Percentiles rank a stretch among this genome's conserved stretches.
phyloP scores from a whole-genome alignment of 2,329 filamentous ascomycete species.

The Penicillium nordicum region DNA sequence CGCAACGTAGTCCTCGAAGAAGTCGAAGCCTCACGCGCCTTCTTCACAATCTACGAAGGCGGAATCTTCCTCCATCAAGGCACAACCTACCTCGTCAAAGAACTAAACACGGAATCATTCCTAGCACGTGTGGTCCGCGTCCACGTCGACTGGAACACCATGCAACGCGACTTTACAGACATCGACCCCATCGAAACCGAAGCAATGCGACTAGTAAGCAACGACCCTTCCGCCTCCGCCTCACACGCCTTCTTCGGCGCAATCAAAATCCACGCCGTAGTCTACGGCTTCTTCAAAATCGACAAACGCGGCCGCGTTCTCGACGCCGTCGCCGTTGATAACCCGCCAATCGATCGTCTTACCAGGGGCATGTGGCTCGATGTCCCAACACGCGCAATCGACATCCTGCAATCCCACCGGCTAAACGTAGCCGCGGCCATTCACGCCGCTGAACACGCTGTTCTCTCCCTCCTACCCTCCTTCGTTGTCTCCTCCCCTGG shows the following conservation, averaged over 20 bases:
- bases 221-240: slow-evolving; percentile 51
- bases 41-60: slow-evolving; percentile 94
- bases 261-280: slow-evolving; percentile 80
- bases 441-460: slow-evolving; percentile 89
- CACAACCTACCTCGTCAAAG: slow-evolving; percentile 84
- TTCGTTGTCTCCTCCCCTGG: slow-evolving; percentile 87
- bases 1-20: slow-evolving; percentile 87
- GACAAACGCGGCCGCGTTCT: slow-evolving; percentile 80
- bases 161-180: slow-evolving; percentile 89
- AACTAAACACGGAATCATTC: slow-evolving; percentile 74
- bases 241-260: slow-evolving; percentile 78
- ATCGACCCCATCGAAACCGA: slow-evolving; percentile 92
- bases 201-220: slow-evolving; percentile 69
- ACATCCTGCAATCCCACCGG: slow-evolving; percentile 68
- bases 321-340: slow-evolving; percentile 89
- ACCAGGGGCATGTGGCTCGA: slow-evolving; percentile 96
- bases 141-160: slow-evolving; percentile 90
- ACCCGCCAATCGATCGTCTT: slow-evolving; percentile 79
- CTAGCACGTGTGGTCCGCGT: slow-evolving; percentile 86
- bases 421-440: slow-evolving; percentile 86
- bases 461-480: slow-evolving; percentile 81
- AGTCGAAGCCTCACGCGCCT: slow-evolving; percentile 90
- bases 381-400: slow-evolving; percentile 72
- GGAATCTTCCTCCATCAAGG: slow-evolving; percentile 97
- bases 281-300: slow-evolving; percentile 98